Percentiles rank a stretch among this genome's conserved stretches.
phyloP scores from a whole-genome alignment of 805 yeast genomes.

The Blastobotrys peoriensis region DNA sequence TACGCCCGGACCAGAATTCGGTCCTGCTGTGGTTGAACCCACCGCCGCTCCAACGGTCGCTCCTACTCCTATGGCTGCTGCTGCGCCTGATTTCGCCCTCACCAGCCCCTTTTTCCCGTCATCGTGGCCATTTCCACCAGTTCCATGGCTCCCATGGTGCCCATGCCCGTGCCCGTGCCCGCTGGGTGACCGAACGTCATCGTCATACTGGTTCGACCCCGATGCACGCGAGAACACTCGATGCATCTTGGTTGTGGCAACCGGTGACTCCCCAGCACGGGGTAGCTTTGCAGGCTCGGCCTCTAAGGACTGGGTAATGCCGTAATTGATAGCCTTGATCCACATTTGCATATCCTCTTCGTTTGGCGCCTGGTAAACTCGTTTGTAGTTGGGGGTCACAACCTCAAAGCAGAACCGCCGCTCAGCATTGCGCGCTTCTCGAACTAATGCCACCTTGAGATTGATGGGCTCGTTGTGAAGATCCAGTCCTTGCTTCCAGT shows the following conservation, averaged over 20 bases:
- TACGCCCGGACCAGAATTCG: background rate
- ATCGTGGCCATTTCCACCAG: constrained; percentile 1
- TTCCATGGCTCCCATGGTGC: background rate
- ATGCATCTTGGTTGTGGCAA: background rate
- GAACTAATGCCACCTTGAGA: constrained; percentile 57
- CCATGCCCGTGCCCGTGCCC: constrained; percentile 1
- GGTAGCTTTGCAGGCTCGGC: constrained; percentile 9
- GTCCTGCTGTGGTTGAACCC: background rate
- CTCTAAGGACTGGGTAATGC: constrained; percentile 41
- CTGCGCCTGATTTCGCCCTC: too few relatives aligned
- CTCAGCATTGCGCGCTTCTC: constrained; percentile 38
- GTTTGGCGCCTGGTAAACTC: constrained; percentile 67
- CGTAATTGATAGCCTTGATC: constrained; percentile 57
- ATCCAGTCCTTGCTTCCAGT: constrained; percentile 68
- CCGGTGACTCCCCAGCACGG: constrained; percentile 1
- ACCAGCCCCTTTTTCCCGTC: too few relatives aligned
- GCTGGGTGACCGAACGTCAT: constrained; percentile 1
- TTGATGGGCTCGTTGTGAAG: constrained; percentile 64
- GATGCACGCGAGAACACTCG: background rate
- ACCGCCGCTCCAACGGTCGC: background rate
- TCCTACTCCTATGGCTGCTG: background rate
- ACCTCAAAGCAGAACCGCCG: constrained; percentile 65
- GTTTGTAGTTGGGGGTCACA: constrained; percentile 62
- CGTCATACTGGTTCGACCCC: background rate
- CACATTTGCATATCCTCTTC: constrained; percentile 64